Percentiles rank a stretch among this genome's conserved stretches.
phyloP scores from a whole-genome alignment of 2,329 filamentous ascomycete species.

The Colletotrichum acutatum region DNA sequence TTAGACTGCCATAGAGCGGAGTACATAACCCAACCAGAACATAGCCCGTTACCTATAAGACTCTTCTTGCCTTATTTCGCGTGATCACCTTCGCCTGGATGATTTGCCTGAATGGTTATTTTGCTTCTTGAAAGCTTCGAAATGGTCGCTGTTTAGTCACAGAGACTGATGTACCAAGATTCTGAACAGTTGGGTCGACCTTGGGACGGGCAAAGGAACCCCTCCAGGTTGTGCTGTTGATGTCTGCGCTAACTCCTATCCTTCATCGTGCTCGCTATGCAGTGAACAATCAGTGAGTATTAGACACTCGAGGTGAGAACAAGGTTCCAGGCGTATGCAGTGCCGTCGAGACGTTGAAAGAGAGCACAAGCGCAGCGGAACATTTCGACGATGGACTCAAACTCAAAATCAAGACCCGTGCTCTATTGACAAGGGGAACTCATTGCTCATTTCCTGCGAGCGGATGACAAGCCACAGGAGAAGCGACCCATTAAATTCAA shows the following conservation, averaged over 20 bases:
- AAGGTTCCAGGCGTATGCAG: neutral
- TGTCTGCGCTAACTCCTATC: too few species aligned
- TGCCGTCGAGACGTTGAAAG: neutral
- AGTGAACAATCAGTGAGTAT: neutral
- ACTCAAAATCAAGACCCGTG: slow-evolving; percentile 12
- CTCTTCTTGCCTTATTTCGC: neutral
- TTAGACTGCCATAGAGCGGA: slow-evolving; percentile 9
- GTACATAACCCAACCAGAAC: slow-evolving; percentile 15
- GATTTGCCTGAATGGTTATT: neutral
- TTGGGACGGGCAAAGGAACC: neutral
- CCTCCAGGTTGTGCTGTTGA: neutral
- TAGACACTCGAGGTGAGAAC: neutral
- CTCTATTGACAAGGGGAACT: neutral
- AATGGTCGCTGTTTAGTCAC: neutral
- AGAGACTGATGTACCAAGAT: neutral
- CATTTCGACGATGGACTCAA: slow-evolving; percentile 14
- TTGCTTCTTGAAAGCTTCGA: neutral
- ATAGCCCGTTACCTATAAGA: neutral
- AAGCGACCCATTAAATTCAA: too few species aligned
- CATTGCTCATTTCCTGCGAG: neutral
- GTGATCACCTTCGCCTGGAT: too few species aligned
- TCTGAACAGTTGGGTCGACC: neutral
- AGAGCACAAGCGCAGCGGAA: slow-evolving; percentile 19
- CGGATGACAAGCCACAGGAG: too few species aligned
- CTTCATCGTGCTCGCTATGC: neutral